These are phyloP conservation scores for Penicillium canariense DNA, from an alignment of 495 filamentous ascomycete species.

Conservation along the genomic window DNA sequence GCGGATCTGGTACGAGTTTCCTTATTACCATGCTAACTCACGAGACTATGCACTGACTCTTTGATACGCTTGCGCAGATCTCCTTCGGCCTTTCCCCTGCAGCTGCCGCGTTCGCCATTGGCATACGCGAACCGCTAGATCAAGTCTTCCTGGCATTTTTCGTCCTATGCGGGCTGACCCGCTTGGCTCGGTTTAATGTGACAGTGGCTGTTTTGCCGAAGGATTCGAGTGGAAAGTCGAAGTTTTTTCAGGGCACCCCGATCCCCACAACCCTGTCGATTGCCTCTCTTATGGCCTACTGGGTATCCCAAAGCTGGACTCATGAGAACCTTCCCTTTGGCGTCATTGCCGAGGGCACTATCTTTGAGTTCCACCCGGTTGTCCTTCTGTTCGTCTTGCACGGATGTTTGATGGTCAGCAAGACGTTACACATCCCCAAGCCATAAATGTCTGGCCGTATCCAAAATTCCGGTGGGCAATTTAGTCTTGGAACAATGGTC, in stretches of 20 bases:
- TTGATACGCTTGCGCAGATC: conserved; percentile 54
- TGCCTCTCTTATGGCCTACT: conserved; percentile 83
- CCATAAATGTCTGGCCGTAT: conserved; percentile 51
- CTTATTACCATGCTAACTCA: neutral
- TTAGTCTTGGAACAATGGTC: conserved; percentile 15
- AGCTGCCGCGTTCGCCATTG: conserved; percentile 80
- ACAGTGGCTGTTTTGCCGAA: conserved; percentile 85
- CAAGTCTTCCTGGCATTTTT: conserved; percentile 84
- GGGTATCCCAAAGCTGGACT: conserved; percentile 77
- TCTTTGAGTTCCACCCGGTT: conserved; percentile 84
- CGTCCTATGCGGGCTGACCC: conserved; percentile 91
- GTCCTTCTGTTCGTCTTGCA: conserved; percentile 77
- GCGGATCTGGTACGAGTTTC: conserved; percentile 75
- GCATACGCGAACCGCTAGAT: conserved; percentile 81
- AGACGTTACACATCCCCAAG: conserved; percentile 95
- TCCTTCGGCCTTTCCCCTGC: conserved; percentile 95
- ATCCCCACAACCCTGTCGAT: conserved; percentile 86
- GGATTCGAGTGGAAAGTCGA: conserved; percentile 83
- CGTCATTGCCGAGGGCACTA: conserved; percentile 57
- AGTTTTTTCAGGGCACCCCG: conserved; percentile 95
- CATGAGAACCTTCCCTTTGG: conserved; percentile 73
- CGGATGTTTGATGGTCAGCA: conserved; percentile 91
- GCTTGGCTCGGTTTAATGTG: conserved; percentile 95
- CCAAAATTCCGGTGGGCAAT: conserved; percentile 12
- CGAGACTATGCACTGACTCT: neutral